Percentiles rank a stretch among this genome's conserved stretches.
Evolutionary conservation across 257 asterid genomes (phyloP).

Genomic region (Plectranthus barbatus): DNA sequence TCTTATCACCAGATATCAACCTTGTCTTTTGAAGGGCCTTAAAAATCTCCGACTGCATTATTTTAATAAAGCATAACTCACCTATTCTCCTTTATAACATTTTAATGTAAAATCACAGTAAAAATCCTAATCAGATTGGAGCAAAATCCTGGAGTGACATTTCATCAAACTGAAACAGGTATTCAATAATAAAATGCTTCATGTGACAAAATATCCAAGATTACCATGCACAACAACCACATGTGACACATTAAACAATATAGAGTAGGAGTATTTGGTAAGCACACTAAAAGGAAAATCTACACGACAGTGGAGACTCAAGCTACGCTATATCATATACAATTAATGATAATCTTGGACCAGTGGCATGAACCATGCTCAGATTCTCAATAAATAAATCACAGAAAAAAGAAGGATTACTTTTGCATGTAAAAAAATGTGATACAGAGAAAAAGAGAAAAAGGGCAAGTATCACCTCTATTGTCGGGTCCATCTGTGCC

Average conservation of each 20-base stretch:
- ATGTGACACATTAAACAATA: neutral
- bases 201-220: neutral
- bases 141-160: neutral
- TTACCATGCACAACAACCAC: neutral
- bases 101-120: neutral
- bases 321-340: conserved; percentile 2
- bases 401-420: neutral
- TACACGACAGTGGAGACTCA: neutral
- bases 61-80: conserved; percentile 8
- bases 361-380: neutral
- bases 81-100: neutral
- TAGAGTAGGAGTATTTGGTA: no score
- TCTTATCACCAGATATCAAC: conserved; percentile 73
- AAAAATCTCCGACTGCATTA: conserved; percentile 79
- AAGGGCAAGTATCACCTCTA: conserved; percentile 50
- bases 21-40: conserved; percentile 73
- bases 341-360: neutral
- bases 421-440: neutral
- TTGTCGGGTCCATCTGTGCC: conserved; percentile 90
- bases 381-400: neutral
- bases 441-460: neutral
- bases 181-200: neutral
- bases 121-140: neutral
- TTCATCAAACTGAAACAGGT: no score
- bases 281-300: no score